A percentile compares a stretch with the other conserved stretches of the same genome.
phyloP scores from a whole-genome alignment of 768 basidiomycete species.

The Kwoniella newhampshirensis region DNA sequence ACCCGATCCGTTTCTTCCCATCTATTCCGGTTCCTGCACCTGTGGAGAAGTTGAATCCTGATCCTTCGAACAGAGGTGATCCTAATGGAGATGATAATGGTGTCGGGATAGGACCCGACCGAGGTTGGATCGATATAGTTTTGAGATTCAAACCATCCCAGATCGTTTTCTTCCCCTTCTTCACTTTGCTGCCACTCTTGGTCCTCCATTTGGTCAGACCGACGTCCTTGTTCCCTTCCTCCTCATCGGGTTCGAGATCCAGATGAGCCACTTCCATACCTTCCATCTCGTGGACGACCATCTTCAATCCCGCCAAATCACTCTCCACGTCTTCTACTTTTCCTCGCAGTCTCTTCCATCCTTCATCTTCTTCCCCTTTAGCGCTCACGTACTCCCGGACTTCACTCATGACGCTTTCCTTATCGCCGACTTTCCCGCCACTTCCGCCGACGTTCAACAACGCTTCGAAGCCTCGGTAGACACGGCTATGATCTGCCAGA shows the following conservation, averaged over 20 bases:
- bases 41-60: no score
- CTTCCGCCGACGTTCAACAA: constrained; percentile 39
- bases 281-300: constrained; percentile 35
- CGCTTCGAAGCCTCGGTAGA: constrained; percentile 48
- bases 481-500: constrained; percentile 50
- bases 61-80: constrained; percentile 8
- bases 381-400: constrained; percentile 33
- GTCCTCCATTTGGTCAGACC: background rate
- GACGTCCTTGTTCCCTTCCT: constrained; percentile 3
- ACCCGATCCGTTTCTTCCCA: background rate
- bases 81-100: constrained; percentile 6
- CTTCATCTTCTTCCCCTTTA: constrained; percentile 23
- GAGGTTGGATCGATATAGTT: constrained; percentile 16
- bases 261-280: constrained; percentile 19
- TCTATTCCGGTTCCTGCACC: no score
- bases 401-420: constrained; percentile 28
- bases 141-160: constrained; percentile 25
- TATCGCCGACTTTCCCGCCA: constrained; percentile 17
- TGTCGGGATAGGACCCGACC: constrained; percentile 6
- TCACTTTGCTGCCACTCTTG: background rate
- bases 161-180: constrained; percentile 10
- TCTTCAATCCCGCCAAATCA: constrained; percentile 45
- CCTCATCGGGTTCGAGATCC: background rate
- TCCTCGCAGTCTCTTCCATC: constrained; percentile 23
- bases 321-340: constrained; percentile 42